phyloP scores from a whole-genome alignment of 257 asterid genomes.

The Nicotiana otophora region DNA sequence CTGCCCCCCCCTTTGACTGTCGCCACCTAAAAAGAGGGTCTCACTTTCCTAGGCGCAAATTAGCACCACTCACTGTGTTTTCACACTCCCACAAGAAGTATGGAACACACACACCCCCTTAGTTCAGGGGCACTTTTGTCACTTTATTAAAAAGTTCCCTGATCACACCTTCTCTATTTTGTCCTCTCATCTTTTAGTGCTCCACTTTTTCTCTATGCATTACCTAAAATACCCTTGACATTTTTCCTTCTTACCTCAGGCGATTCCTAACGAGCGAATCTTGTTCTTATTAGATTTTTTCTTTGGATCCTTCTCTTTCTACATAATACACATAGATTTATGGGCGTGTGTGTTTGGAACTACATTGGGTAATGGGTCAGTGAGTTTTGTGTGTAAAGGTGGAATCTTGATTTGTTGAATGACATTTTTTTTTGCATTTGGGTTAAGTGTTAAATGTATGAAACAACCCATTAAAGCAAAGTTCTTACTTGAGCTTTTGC shows the following conservation, averaged over 20 bases:
- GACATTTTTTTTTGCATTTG: neutral
- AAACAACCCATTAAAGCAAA: neutral
- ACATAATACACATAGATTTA: neutral
- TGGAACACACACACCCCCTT: neutral
- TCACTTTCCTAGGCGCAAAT: neutral
- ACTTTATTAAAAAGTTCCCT: neutral
- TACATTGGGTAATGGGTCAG: neutral
- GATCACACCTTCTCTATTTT: neutral
- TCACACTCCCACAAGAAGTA: neutral
- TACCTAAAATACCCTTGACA: neutral
- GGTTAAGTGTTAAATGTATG: constrained; percentile 1
- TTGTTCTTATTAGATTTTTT: constrained; percentile 10
- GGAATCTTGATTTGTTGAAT: constrained; percentile 2
- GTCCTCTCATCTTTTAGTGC: neutral
- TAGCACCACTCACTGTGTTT: neutral
- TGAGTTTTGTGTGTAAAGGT: neutral
- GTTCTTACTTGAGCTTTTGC: neutral
- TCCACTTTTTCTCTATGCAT: neutral
- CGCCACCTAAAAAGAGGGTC: neutral
- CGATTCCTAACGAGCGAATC: constrained; percentile 15
- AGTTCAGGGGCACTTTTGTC: neutral
- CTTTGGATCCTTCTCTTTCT: constrained; percentile 13
- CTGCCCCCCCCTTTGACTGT: neutral
- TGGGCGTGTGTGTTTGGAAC: neutral
- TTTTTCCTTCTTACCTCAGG: constrained; percentile 1